Evolutionary conservation across 2,329 filamentous ascomycete genomes (phyloP).

Genomic region (Periconia digitata): DNA sequence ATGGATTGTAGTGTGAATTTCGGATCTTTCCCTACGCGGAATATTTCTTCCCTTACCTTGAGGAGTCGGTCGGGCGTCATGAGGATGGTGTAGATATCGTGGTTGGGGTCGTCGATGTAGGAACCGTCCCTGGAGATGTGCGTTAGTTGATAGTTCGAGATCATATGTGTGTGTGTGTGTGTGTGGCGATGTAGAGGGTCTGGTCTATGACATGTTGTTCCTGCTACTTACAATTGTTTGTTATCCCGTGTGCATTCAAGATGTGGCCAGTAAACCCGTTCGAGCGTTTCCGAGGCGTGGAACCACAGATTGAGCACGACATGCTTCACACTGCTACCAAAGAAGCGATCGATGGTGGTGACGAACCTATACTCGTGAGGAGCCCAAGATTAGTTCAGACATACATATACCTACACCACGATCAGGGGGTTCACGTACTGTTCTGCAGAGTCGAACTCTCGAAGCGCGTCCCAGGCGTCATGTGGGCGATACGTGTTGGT

Average conservation of each 20-base stretch:
- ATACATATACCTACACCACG: background rate
- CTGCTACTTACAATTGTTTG: background rate
- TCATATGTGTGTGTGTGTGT: background rate
- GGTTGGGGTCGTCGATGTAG: background rate
- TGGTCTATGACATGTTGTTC: too few species aligned
- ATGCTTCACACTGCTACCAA: conserved; percentile 6
- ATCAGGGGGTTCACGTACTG: background rate
- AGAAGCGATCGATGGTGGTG: conserved; percentile 6
- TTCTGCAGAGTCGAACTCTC: conserved; percentile 7
- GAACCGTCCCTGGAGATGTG: background rate
- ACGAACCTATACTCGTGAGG: conserved; percentile 8
- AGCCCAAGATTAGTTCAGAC: too few species aligned
- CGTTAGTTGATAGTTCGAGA: background rate
- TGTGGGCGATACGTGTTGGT: background rate
- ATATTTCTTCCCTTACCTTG: background rate
- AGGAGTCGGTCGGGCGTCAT: conserved; percentile 5
- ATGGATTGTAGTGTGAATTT: background rate
- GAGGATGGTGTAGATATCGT: background rate
- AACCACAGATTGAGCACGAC: conserved; percentile 5
- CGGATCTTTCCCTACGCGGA: background rate
- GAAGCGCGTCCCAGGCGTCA: background rate
- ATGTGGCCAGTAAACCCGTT: conserved; percentile 7
- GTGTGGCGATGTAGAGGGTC: background rate
- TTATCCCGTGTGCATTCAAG: background rate
- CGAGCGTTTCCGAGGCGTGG: background rate